Evolutionary conservation across 2,329 filamentous ascomycete species (phyloP).

Genomic region (Blumeria graminis): DNA sequence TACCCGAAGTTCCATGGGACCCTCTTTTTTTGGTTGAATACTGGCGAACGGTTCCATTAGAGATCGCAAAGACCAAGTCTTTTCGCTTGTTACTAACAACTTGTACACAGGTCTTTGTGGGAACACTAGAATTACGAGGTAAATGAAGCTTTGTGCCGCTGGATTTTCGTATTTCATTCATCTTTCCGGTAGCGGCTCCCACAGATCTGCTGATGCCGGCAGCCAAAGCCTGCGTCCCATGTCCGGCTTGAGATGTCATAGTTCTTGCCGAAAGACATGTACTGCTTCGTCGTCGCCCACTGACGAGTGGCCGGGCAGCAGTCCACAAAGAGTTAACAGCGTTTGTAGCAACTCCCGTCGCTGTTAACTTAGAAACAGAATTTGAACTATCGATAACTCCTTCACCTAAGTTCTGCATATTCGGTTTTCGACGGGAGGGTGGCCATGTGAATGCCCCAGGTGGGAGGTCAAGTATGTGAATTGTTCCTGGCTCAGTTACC

Average conservation of each 20-base stretch:
- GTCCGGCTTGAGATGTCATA: constrained; percentile 28
- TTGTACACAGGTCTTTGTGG: constrained; percentile 33
- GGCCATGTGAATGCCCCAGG: constrained; percentile 70
- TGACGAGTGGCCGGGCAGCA: constrained; percentile 14
- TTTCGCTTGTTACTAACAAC: constrained; percentile 40
- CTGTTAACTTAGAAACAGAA: constrained; percentile 23
- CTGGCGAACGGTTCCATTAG: constrained; percentile 39
- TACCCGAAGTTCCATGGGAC: constrained; percentile 27
- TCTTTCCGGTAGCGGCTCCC: constrained; percentile 41
- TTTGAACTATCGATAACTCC: constrained; percentile 12
- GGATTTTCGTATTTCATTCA: constrained; percentile 47
- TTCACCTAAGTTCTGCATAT: constrained; percentile 4
- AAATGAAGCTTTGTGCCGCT: constrained; percentile 52
- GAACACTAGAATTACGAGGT: constrained; percentile 27
- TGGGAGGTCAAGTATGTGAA: constrained; percentile 77
- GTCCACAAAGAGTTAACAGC: constrained; percentile 15
- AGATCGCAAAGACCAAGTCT: constrained; percentile 38
- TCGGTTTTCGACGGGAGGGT: constrained; percentile 30
- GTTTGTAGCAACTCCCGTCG: constrained; percentile 14
- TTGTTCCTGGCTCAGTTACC: constrained; percentile 82
- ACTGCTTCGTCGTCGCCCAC: constrained; percentile 14
- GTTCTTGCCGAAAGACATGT: constrained; percentile 12
- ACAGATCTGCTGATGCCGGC: constrained; percentile 52
- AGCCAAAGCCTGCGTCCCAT: constrained; percentile 49
- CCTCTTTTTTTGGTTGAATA: constrained; percentile 24